Evolutionary conservation across 1,284 basidiomycete genomes (phyloP).

Genomic region (Pseudozyma flocculosa): DNA sequence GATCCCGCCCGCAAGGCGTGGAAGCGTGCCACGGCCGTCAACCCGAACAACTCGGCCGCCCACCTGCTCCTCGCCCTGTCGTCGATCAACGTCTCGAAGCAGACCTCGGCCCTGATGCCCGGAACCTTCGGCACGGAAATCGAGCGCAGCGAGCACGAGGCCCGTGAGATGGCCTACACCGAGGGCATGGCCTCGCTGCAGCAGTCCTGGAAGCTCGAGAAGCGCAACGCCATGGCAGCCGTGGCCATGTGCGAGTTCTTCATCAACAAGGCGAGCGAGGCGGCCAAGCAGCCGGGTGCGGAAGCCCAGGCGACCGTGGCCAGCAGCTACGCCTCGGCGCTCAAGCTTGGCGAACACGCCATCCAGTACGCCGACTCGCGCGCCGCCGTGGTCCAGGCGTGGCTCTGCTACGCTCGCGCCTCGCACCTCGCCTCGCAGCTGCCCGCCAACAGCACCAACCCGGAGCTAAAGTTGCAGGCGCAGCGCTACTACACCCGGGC

Average conservation of each 20-base stretch:
- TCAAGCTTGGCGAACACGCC: conserved; percentile 56
- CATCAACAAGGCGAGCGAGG: conserved; percentile 34
- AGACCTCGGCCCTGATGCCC: conserved; percentile 28
- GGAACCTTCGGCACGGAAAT: conserved; percentile 46
- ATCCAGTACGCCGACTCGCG: conserved; percentile 54
- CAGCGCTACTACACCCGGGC: conserved; percentile 48
- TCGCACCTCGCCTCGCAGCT: conserved; percentile 46
- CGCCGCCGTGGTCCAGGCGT: conserved; percentile 43
- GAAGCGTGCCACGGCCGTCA: conserved; percentile 45
- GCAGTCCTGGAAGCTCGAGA: conserved; percentile 52
- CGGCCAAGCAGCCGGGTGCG: conserved; percentile 12
- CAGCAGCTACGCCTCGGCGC: conserved; percentile 40
- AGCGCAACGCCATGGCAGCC: conserved; percentile 53
- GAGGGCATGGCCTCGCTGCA: conserved; percentile 49
- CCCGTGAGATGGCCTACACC: conserved; percentile 47
- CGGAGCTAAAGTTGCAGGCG: conserved; percentile 37
- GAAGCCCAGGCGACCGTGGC: conserved; percentile 25
- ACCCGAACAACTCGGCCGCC: conserved; percentile 31
- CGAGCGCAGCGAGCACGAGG: conserved; percentile 40
- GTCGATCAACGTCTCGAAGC: conserved; percentile 45
- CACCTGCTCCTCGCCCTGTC: conserved; percentile 53
- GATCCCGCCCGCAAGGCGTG: conserved; percentile 53
- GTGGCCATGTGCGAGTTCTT: conserved; percentile 50
- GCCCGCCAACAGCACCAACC: conserved; percentile 32
- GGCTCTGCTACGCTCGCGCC: conserved; percentile 49